A percentile compares a stretch with the other conserved stretches of the same genome.
Evolutionary conservation across 1,284 basidiomycete genomes (phyloP).

Genomic region (Xerocomus amazonicus): DNA sequence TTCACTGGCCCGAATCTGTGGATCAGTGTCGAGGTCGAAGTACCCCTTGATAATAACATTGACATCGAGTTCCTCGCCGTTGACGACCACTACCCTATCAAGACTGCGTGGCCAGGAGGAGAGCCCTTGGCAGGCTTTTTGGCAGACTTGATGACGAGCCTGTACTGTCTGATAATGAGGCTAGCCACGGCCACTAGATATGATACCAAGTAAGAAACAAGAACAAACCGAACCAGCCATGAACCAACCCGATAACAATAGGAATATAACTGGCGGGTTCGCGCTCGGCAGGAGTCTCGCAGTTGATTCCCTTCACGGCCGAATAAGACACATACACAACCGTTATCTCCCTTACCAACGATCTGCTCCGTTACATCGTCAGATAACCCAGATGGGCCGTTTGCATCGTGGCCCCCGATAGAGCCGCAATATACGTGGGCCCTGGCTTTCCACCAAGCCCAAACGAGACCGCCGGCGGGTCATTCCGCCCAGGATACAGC

Average conservation of each 20-base stretch:
- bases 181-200: slow-evolving; percentile 27
- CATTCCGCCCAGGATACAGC: no score
- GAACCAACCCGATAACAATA: slow-evolving; percentile 7
- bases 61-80: slow-evolving; percentile 28
- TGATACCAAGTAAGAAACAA: slow-evolving; percentile 33
- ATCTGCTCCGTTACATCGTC: no score
- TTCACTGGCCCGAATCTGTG: slow-evolving; percentile 2
- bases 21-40: slow-evolving; percentile 8
- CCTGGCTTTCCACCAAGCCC: no score
- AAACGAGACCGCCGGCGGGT: no score
- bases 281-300: background rate
- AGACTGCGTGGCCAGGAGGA: slow-evolving; percentile 24
- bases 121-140: slow-evolving; percentile 2
- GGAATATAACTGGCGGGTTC: slow-evolving; percentile 8
- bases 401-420: no score
- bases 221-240: slow-evolving; percentile 6
- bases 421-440: no score
- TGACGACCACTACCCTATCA: slow-evolving; percentile 23
- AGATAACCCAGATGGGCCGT: no score
- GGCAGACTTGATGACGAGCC: slow-evolving; percentile 4
- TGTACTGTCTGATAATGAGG: slow-evolving; percentile 21
- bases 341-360: no score
- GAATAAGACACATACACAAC: slow-evolving; percentile 19
- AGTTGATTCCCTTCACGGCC: slow-evolving; percentile 11
- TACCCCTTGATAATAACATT: slow-evolving; percentile 26